Percentiles rank a stretch among this genome's conserved stretches.
phyloP scores from a whole-genome alignment of 139 green algal genomes.

The Tetraselmis chui region DNA sequence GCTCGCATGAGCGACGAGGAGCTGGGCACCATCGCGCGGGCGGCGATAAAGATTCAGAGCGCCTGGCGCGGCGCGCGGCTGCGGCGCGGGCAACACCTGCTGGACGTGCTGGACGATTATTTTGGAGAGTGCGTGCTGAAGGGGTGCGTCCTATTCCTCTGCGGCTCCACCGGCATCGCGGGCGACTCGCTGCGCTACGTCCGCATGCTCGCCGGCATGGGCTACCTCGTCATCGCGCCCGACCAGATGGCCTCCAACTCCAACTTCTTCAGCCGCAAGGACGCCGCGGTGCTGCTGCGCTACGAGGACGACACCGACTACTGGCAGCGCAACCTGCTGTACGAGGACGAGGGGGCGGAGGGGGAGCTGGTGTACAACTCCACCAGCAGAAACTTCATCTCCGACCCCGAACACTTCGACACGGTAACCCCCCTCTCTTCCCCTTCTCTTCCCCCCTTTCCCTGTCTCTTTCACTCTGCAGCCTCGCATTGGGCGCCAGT shows the following conservation, averaged over 20 bases:
- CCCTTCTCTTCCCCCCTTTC: too few species aligned
- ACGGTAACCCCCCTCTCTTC: too few species aligned
- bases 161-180: constrained; percentile 8
- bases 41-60: background rate
- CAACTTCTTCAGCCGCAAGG: background rate
- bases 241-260: constrained; percentile 3
- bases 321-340: background rate
- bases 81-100: background rate
- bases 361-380: background rate
- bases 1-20: background rate
- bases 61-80: background rate
- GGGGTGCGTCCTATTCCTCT: constrained; percentile 6
- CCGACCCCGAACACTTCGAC: background rate
- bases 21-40: background rate
- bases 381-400: background rate
- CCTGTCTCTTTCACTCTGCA: too few species aligned
- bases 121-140: constrained; percentile 1
- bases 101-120: background rate
- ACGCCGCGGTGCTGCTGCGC: background rate
- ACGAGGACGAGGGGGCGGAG: background rate
- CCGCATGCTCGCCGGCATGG: constrained; percentile 2
- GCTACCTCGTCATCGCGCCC: constrained; percentile 8
- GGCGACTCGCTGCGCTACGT: constrained; percentile 12
- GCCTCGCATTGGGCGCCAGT: too few species aligned
- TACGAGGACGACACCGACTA: background rate